Evolutionary conservation across 768 basidiomycete species (phyloP), one percentile per base, ranked within the genome.

Genomic region (Termitomyces sp.): DNA sequence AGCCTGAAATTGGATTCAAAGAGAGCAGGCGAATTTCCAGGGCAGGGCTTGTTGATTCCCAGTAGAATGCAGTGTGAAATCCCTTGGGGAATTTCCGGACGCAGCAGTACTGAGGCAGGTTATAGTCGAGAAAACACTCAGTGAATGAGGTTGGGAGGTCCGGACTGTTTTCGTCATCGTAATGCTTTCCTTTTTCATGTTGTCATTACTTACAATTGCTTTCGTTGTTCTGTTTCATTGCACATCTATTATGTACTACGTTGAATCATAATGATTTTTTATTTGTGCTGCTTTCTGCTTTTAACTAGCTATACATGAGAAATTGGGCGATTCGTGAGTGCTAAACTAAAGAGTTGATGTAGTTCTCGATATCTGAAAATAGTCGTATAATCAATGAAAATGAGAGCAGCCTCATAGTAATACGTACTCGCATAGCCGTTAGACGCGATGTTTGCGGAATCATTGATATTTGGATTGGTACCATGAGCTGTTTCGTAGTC

Each of bases 381-480:
- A 22, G 37, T 54, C 12, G 55, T 42, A n/a, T 40, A 7, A 28
- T 21, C 22, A 38, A n/a, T 17, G 40, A 50, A 1, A 17, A 22
- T 38, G 26, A 19, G 32, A 26, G 14, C 11, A 10, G 10, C 8
- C 11, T 5, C 12, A 22, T 9, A 37, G 24, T 2, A 17, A 35
- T 26, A 67, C 70, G 50, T 57, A 71, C 70, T 70, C 3, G 69
- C 69, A 54, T 71, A 72, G 15, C 71, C 70, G 54, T 72, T 71
- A 5, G 67, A 66, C 14, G 70, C 68, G 32, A 68, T 67, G 12
- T 59, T 60, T 9, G 64, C 62, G 15, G 69, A 67, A 54, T 70
- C 70, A 22, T 67, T 65, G 37, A 62, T 61, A 45, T 63, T 65
- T 42, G 66, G 71, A 49, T 68, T 65, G 35, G 67, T 65, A 21